phyloP scores from a whole-genome alignment of 805 yeast genomes.

The Torulaspora microellipsoides region DNA sequence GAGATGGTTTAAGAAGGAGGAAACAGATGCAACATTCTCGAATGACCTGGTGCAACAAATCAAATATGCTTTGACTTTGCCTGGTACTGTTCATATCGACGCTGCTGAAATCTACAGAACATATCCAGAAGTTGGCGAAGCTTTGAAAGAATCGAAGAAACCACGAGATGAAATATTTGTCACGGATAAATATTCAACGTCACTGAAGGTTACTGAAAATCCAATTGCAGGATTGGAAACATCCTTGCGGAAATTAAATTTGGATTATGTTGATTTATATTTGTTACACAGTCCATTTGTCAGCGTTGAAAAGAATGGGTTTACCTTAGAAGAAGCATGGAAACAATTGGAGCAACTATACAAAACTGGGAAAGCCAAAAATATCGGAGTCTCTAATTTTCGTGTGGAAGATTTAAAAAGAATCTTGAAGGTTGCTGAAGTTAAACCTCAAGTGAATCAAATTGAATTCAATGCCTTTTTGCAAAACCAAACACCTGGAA shows the following conservation, averaged over 20 bases:
- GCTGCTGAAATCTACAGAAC: slow-evolving; percentile 56
- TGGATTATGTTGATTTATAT: slow-evolving; percentile 50
- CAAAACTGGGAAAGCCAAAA: slow-evolving; percentile 51
- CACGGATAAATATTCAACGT: slow-evolving; percentile 47
- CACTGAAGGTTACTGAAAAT: slow-evolving; percentile 24
- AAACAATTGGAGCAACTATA: slow-evolving; percentile 43
- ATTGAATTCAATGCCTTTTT: slow-evolving; percentile 62
- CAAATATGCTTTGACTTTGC: slow-evolving; percentile 33
- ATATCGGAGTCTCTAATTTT: slow-evolving; percentile 62
- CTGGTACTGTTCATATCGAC: slow-evolving; percentile 54
- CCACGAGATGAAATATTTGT: slow-evolving; percentile 49
- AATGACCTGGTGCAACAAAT: slow-evolving; percentile 34
- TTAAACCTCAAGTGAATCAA: slow-evolving; percentile 56
- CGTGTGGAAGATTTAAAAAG: slow-evolving; percentile 42
- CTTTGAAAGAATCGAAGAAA: slow-evolving; percentile 38
- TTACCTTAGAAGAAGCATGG: slow-evolving; percentile 49
- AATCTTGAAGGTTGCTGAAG: slow-evolving; percentile 37
- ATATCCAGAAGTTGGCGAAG: slow-evolving; percentile 49
- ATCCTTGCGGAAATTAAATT: slow-evolving; percentile 38
- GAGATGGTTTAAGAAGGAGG: slow-evolving; percentile 43
- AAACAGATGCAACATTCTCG: slow-evolving; percentile 26
- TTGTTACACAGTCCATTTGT: slow-evolving; percentile 46
- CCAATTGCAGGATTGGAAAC: slow-evolving; percentile 41
- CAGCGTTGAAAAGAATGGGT: slow-evolving; percentile 36
- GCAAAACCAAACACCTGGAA: slow-evolving; percentile 63